Conservation (phyloP, 2,329 filamentous ascomycete species). For the Claviceps purpurea region DNA sequence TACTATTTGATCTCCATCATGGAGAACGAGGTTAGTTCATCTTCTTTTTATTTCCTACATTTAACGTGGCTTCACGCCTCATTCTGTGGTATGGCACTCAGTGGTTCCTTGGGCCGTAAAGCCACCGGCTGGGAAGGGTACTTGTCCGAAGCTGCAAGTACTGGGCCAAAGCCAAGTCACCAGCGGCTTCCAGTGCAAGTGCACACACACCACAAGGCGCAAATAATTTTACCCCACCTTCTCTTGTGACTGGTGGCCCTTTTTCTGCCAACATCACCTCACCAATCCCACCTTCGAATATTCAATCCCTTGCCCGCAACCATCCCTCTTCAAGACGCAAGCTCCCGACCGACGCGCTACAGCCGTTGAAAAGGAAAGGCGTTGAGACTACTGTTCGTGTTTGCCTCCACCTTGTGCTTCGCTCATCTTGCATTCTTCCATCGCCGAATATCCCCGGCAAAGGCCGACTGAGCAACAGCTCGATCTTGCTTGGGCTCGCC, state of each 20-base stretch:
- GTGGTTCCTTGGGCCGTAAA: neutral
- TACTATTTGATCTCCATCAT: slow-evolving; percentile 7
- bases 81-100: neutral
- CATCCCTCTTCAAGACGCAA: neutral
- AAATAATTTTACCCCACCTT: slow-evolving; percentile 8
- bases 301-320: neutral
- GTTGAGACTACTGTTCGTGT: slow-evolving; percentile 1
- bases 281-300: neutral
- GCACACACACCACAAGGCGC: neutral
- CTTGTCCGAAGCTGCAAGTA: neutral
- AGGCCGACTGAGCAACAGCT: neutral
- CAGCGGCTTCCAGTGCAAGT: neutral
- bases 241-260: slow-evolving; percentile 5
- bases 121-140: neutral
- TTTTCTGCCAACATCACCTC: slow-evolving; percentile 2
- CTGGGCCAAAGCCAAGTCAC: neutral
- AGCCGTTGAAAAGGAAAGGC: neutral
- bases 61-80: neutral
- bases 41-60: neutral
- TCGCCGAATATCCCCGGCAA: neutral
- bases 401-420: neutral
- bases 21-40: slow-evolving; percentile 11
- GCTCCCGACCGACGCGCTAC: neutral
- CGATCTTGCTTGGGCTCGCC: neutral
- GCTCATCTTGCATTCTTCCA: neutral